Base-by-base conservation (phyloP, 2,329 filamentous ascomycete genomes). In the Diatrype stigma region DNA sequence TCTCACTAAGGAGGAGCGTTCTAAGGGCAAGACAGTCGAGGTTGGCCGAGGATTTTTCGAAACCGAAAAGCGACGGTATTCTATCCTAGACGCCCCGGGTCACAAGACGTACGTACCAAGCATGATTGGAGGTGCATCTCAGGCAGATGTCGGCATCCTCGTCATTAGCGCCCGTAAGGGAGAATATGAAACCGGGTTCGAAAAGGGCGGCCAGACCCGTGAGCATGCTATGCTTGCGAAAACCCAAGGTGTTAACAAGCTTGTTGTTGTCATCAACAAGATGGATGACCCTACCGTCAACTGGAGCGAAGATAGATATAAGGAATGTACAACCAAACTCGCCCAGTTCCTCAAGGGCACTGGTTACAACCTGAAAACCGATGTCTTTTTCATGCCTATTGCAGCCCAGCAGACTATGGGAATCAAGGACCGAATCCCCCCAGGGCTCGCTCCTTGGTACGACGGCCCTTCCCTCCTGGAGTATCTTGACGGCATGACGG, bases 211-310 rank as follows among this genome's bases (percentile, higher is more conserved):
- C 35, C 94, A 99, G 72, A 99, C 94, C 49, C 84, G 94, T 68
- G 94, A 99, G 81, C 93, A 97, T 73, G 94, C 95, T 51, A 90
- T 99, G 78, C 80, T 99, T 67, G 95, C 95, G 60, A 96, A 97
- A 76, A 99, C 95, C 1, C 93, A 96, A 69, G 94, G 94, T 73
- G 94, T 99, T 53, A 96, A 96, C 80, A 96, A 96, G 75, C 81
- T 99, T 50, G 79, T 97, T 44, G 86, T 99, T 28, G 94, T 82
- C 48, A 92, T 96, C 68, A 99, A 99, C 83, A 99, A 99, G 80
- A 99, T 99, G 95, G 94, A 99, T 67, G 94, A 99, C 68, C 78
- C 87, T 11, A 99, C 94, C 2, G 95, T 99, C 47, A 84, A 96
- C 66, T 99, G 95, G 95, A 94, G 89, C 49, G 84, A 96, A 63